phyloP scores from a whole-genome alignment of 2,329 filamentous ascomycete genomes.

The Neobulgaria alba region DNA sequence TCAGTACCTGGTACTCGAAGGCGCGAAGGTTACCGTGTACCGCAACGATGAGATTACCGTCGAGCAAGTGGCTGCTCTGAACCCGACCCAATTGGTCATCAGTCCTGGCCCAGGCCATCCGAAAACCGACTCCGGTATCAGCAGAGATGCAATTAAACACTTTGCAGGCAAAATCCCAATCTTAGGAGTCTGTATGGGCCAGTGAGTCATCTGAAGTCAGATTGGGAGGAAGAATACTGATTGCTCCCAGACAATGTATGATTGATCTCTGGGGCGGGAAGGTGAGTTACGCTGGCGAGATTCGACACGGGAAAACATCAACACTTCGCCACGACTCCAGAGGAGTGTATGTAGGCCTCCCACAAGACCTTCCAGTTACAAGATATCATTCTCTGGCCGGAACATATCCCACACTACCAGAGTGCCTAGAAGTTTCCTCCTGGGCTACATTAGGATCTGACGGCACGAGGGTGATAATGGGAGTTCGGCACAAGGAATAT shows the following conservation, averaged over 20 bases:
- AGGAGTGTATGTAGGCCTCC: conserved; percentile 80
- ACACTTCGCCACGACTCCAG: conserved; percentile 80
- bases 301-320: conserved; percentile 95
- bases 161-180: conserved; percentile 94
- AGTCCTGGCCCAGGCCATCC: conserved; percentile 95
- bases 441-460: conserved; percentile 70
- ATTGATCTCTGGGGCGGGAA: conserved; percentile 87
- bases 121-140: conserved; percentile 82
- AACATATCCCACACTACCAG: conserved; percentile 77
- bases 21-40: conserved; percentile 80
- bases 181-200: conserved; percentile 97
- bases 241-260: conserved; percentile 68
- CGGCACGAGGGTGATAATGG: conserved; percentile 86
- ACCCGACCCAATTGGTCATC: conserved; percentile 88
- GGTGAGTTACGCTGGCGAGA: conserved; percentile 89
- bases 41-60: conserved; percentile 88
- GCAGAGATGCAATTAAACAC: conserved; percentile 80
- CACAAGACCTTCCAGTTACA: conserved; percentile 77
- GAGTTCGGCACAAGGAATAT: conserved; percentile 85
- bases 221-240: conserved; percentile 7
- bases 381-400: conserved; percentile 95
- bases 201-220: conserved; percentile 47
- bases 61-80: conserved; percentile 71
- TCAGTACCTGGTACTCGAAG: conserved; percentile 95
- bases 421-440: conserved; percentile 80